Evolutionary conservation across 768 basidiomycete species (phyloP), one percentile per base, ranked within the genome.

Genomic region (Tubosaeta sp.): DNA sequence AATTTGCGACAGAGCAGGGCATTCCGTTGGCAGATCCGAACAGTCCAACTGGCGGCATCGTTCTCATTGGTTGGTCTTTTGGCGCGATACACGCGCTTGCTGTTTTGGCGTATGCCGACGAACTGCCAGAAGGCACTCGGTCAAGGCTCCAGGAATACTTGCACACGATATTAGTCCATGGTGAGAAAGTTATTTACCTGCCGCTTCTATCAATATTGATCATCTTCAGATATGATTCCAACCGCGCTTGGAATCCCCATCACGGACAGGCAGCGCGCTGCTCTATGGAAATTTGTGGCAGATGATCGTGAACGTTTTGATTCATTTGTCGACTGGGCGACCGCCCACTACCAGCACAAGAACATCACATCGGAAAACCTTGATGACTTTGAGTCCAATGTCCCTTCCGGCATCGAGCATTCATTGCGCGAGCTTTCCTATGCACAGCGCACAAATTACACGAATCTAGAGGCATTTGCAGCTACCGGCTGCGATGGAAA

Each of bases 31-130:
- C 58, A 0, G 46, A 60, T 44, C 50, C 11, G 1, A 21, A 36
- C 1, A 2, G 3, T 18, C 46, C 6, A n/a, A 51, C 45, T 0
- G 36, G 61, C 4, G 60, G 60, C 5, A 52, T 63, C 21, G 52
- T 18, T 1, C 35, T 62, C 22, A 54, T 62, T 2, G 61, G 58
- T 4, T 62, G 61, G 60, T 63, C 60, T 7, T 48, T 62, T 3
- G 60, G 21, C 12, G 41, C 52, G 21, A 39, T 60, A 21, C 58
- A 62, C 22, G 44, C 11, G 2, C 21, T 42, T 3, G 41, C 61
- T 8, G 2, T 41, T 29, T 42, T 62, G 49, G 58, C 58, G 6
- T 63, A 57, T 19, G 39, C 52, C 14, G 58, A 63, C 29, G 46
- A 49, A 18, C 13, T 54, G 6, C 29, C 51, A 6, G 43, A 48